Evolutionary conservation across 176 grass and related monocot genomes (phyloP).

Genomic region (Dactylis glomerata): DNA sequence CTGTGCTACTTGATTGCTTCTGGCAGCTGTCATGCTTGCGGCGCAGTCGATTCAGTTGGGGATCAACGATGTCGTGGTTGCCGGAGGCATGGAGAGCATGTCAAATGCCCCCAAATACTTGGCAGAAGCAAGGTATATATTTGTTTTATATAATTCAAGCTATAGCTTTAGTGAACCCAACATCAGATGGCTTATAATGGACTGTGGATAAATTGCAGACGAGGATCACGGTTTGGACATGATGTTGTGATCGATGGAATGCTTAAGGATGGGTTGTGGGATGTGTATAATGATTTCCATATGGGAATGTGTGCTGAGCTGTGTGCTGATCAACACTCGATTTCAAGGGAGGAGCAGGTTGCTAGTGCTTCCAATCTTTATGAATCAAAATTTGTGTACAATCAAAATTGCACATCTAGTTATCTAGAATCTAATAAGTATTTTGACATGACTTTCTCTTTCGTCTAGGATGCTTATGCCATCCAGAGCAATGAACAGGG

Average conservation of each 20-base stretch:
- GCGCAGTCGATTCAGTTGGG: conserved; percentile 89
- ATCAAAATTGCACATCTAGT: neutral
- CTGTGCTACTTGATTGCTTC: neutral
- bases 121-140: conserved; percentile 54
- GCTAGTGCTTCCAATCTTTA: neutral
- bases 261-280: conserved; percentile 94
- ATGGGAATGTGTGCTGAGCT: conserved; percentile 97
- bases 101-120: conserved; percentile 91
- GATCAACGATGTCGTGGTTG: conserved; percentile 76
- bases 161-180: neutral
- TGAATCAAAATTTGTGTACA: neutral
- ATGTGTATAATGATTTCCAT: conserved; percentile 82
- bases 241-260: conserved; percentile 83
- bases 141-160: neutral
- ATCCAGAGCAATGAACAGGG: conserved; percentile 81
- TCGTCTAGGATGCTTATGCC: conserved; percentile 72
- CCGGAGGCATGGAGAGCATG: conserved; percentile 99
- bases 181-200: neutral
- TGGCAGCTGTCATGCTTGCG: conserved; percentile 77
- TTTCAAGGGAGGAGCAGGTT: conserved; percentile 85
- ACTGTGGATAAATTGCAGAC: conserved; percentile 31
- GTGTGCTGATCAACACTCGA: conserved; percentile 59
- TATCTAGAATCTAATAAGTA: neutral
- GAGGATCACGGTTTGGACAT: conserved; percentile 83
- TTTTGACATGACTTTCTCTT: neutral